Base-by-base conservation (phyloP, 106 monocot genomes). In the Dendrobium catenatum region DNA sequence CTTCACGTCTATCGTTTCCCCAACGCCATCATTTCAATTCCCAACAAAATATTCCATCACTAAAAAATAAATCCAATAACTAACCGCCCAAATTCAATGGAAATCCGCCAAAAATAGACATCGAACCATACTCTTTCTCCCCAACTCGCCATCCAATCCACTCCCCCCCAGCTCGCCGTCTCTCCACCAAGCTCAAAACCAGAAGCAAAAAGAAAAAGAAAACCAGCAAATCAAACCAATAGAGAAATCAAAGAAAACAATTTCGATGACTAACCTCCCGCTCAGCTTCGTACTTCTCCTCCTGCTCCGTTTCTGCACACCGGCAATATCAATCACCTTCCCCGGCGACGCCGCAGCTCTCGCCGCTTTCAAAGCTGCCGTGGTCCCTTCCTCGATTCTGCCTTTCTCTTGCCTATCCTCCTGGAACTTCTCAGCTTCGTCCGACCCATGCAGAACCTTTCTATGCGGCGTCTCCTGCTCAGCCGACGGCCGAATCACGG, bases 391-490 rank as follows among this genome's bases (percentile, higher is more conserved):
- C 22, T 83, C 91, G 47, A 86, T 91, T 78, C 73, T 76, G 11
- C 72, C 80, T 51, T 89, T 61, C 70, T 93, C 93, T 29, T 93
- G 93, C 88, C 86, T 93, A 54, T 73, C 82, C 78, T 86, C 88
- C 48, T 93, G 93, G 93, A 77, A 93, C 85, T 93, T 93, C 87
- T 26, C 85, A 8, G 26, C 78, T 82, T 87, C 80, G 77, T 51
- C 29, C 41, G 44, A 73, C 80, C 86, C 54, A 47, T 84, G 72
- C 86, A 83, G 74, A 43, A 74, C 19, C 77, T 93, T 89, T 87
- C 41, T 77, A 66, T 93, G 93, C 80, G 93, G 85, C 85, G 15
- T 89, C 83, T 37, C 80, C 47, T 92, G 89, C 89, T 26, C 86
- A 80, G 3, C 81, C 77, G 15, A 81, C 83, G 41, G 18, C 81